Base-by-base conservation (phyloP, 257 asterid species). In the Rhazya stricta region DNA sequence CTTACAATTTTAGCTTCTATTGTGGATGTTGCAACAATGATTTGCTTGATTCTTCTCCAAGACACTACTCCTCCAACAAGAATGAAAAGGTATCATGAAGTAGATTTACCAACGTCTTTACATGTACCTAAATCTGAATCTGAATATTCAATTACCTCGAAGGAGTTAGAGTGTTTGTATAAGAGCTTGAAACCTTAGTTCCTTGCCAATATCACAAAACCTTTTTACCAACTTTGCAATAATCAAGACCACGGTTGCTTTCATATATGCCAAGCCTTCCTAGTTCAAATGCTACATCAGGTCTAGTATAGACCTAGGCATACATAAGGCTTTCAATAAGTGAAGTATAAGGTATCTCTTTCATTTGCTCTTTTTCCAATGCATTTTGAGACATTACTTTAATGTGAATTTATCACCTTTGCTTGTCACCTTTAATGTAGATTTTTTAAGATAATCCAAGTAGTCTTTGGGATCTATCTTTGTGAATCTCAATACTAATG, bases 401-500 rank as follows among this genome's bases (percentile, higher is more conserved):
- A n/a, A n/a, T n/a, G n/a, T n/a, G n/a, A n/a, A n/a, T n/a, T n/a
- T n/a, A n/a, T n/a, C n/a, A n/a, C n/a, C n/a, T n/a, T n/a, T n/a
- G 3, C 2, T 54, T 5, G n/a, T n/a, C n/a, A n/a, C n/a, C n/a
- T 42, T 74, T 21, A 46, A 32, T 18, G 25, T 61, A 61, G 50
- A 51, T 36, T 12, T 39, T 45, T 65, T 75, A 73, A 66, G 67
- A 50, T 34, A 71, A 2, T 13, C 73, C 45, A 7, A 51, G 53
- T 9, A 62, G 8, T 30, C 18, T 43, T 8, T 32, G 13, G 6
- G 53, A 46, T 36, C 48, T 75, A 10, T 65, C 48, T 18, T 39
- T 25, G 29, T 32, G 63, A 45, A 75, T 74, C 41, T 74, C 65
- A 53, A 36, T 68, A 6, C 75, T 70, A 54, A 56, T 61, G 36